Base-by-base conservation (phyloP, 441 rosid species). In the Gossypium lobatum region DNA sequence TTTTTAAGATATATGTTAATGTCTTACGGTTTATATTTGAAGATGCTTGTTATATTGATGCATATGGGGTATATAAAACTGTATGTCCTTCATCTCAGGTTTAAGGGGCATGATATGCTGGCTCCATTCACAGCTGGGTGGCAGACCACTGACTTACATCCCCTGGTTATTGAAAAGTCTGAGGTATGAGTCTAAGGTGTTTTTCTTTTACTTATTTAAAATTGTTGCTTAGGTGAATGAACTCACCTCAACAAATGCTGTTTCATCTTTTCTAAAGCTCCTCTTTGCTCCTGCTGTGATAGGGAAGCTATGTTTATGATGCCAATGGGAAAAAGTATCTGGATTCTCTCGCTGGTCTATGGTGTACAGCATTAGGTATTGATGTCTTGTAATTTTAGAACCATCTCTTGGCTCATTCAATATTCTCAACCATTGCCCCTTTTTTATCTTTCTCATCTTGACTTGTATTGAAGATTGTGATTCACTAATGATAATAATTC, bases 91-190 rank as follows among this genome's bases (percentile, higher is more conserved):
- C 9, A 39, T 75, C 52, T 68, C 88, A 95, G 98, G 79, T 88
- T 79, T 78, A 93, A 90, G 71, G 95, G 97, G 68, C 99, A 91
- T 85, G 93, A 89, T 82, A 95, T 95, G 99, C 86, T 95, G 79
- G 99, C 97, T 59, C 98, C 98, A 78, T 95, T 95, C 78, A 93
- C 98, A 3, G 97, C 98, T 69, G 99, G 98, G 18, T 91, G 99
- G 99, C 99, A 95, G 70, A 81, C 83, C 78, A 73, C 86, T 64
- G 98, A 91, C 83, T 3, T 86, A 69, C 73, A 93, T 80, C 99
- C 97, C 8, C 82, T 94, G 75, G 75, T 94, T 75, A 89, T 93
- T 17, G 85, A 88, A 1, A 94, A 83, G 67, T 91, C 98, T 11
- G 88, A 92, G 94, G 98, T 86, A 81, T 34, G 39, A 70, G 70